Evolutionary conservation across 192 early-diverging fungal genomes (phyloP).

Genomic region (Backusella macrospora): DNA sequence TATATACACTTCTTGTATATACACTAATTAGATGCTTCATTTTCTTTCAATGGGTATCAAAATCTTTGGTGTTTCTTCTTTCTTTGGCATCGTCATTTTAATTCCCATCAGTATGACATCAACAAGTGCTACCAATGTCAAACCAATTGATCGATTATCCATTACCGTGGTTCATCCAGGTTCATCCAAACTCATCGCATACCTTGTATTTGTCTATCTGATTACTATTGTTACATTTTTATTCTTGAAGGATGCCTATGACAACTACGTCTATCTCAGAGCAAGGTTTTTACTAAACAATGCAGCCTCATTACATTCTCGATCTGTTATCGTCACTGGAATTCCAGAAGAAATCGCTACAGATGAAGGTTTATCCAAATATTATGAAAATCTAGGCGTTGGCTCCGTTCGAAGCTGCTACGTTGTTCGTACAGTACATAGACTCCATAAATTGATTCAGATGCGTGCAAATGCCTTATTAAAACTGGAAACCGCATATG

Average conservation of each 20-base stretch:
- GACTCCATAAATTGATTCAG: constrained; percentile 42
- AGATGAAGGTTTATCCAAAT: constrained; percentile 51
- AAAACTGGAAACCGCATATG: constrained; percentile 58
- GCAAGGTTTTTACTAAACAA: constrained; percentile 24
- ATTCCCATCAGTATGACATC: constrained; percentile 45
- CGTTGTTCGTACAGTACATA: constrained; percentile 54
- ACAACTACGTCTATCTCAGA: constrained; percentile 22
- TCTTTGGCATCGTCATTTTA: constrained; percentile 50
- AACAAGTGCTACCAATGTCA: not conserved
- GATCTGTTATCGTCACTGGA: constrained; percentile 59
- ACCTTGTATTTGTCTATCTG: constrained; percentile 35
- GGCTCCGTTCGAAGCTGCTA: constrained; percentile 55
- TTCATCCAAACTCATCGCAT: constrained; percentile 32
- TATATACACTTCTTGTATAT: not conserved
- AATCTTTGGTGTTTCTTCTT: constrained; percentile 47
- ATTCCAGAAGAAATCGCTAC: constrained; percentile 51
- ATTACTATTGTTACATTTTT: constrained; percentile 30
- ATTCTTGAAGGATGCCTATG: constrained; percentile 31
- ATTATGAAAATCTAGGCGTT: constrained; percentile 57
- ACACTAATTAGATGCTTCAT: constrained; percentile 45
- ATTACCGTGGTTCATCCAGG: constrained; percentile 26
- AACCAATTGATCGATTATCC: constrained; percentile 20
- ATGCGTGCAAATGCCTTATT: constrained; percentile 53
- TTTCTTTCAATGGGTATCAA: constrained; percentile 52
- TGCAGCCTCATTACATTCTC: constrained; percentile 10